phyloP scores from a whole-genome alignment of 441 rosid species.

The Aquilaria agallochum region DNA sequence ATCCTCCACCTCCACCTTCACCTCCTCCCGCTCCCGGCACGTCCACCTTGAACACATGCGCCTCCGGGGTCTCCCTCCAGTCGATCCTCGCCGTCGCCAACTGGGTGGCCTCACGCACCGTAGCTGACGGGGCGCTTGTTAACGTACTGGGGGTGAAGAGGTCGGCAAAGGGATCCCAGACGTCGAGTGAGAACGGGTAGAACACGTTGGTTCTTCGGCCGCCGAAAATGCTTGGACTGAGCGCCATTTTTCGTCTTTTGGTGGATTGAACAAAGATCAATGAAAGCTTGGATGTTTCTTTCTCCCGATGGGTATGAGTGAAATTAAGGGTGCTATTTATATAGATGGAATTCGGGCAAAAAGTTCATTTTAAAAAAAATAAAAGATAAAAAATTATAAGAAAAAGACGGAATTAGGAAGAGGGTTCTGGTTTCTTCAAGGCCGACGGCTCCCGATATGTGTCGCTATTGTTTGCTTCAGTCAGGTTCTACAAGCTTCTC shows the following conservation, averaged over 20 bases:
- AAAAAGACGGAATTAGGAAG: no score
- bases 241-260: not conserved
- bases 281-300: no score
- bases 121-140: not conserved
- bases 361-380: no score
- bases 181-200: slow-evolving; percentile 4
- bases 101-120: slow-evolving; percentile 9
- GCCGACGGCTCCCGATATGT: no score
- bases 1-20: slow-evolving; percentile 34
- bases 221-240: slow-evolving; percentile 7
- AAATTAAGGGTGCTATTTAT: no score
- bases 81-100: slow-evolving; percentile 18
- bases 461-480: no score
- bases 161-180: slow-evolving; percentile 17
- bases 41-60: slow-evolving; percentile 25
- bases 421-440: no score
- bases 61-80: slow-evolving; percentile 22
- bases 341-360: no score
- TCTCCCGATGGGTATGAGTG: no score
- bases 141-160: slow-evolving; percentile 13
- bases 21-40: slow-evolving; percentile 33
- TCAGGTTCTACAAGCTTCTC: no score
- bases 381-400: no score
- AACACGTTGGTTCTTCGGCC: slow-evolving; percentile 7
- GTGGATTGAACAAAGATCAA: no score